Conservation (phyloP, 2,329 filamentous ascomycete genomes). For the Trichoderma hamatum region DNA sequence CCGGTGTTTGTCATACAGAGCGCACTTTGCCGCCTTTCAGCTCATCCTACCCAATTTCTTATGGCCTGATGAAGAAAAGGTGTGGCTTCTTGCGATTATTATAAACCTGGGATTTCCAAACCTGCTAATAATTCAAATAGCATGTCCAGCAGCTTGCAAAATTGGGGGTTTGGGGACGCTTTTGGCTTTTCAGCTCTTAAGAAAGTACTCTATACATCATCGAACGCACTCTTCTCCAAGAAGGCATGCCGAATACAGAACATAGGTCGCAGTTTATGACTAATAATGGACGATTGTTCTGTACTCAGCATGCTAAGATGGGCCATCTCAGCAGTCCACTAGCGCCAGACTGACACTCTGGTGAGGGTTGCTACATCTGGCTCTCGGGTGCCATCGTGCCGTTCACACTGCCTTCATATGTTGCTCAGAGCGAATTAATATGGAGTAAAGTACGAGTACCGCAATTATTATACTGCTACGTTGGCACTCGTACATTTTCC, state of each 20-base stretch:
- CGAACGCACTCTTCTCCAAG: background rate
- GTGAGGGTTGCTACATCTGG: background rate
- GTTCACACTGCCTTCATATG: background rate
- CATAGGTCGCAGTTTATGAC: background rate
- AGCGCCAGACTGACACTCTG: constrained; percentile 12
- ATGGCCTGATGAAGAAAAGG: constrained; percentile 10
- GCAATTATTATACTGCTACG: background rate
- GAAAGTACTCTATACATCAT: background rate
- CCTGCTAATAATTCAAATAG: constrained; percentile 14
- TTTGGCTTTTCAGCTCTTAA: constrained; percentile 10
- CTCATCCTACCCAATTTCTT: background rate
- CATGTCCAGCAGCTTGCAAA: background rate
- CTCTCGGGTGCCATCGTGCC: background rate
- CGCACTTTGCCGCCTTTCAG: constrained; percentile 1
- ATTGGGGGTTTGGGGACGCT: background rate
- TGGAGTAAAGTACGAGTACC: constrained; percentile 3
- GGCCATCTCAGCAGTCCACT: constrained; percentile 10
- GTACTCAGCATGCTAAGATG: constrained; percentile 1
- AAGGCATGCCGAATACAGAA: background rate
- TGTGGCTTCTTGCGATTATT: background rate
- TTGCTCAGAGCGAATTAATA: background rate
- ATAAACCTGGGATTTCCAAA: background rate
- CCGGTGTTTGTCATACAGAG: constrained; percentile 25
- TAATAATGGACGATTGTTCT: background rate
- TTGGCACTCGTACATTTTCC: background rate